phyloP scores from a whole-genome alignment of 768 basidiomycete genomes.

The Termitomyces sp. region DNA sequence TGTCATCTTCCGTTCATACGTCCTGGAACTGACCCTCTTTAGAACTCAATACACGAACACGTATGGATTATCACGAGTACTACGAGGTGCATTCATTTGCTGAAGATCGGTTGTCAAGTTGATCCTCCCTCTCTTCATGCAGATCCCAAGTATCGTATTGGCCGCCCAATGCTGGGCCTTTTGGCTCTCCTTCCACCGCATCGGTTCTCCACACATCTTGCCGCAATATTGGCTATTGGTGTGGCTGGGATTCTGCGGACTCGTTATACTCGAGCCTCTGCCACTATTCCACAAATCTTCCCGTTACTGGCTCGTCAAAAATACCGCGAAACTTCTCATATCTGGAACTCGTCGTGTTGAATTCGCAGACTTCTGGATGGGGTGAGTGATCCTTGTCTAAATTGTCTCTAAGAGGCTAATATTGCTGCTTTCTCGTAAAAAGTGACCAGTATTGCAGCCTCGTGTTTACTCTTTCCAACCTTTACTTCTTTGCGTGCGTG shows the following conservation, averaged over 20 bases:
- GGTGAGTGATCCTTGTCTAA: conserved; percentile 41
- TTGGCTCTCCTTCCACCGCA: conserved; percentile 75
- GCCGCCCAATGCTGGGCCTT: conserved; percentile 74
- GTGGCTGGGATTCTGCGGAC: conserved; percentile 67
- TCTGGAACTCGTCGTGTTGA: conserved; percentile 77
- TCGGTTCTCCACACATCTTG: conserved; percentile 51
- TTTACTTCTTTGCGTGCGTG: conserved; percentile 74
- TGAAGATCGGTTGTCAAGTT: neutral
- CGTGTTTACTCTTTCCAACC: conserved; percentile 66
- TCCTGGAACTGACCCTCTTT: neutral
- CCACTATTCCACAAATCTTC: conserved; percentile 61
- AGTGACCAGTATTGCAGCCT: conserved; percentile 87
- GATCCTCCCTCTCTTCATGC: conserved; percentile 9
- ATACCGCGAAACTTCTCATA: conserved; percentile 57
- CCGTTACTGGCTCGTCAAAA: conserved; percentile 80
- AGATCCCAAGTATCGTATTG: conserved; percentile 84
- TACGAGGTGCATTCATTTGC: conserved; percentile 37
- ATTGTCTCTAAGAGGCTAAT: neutral
- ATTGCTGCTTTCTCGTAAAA: neutral
- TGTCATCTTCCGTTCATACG: conserved; percentile 14
- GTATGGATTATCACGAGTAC: conserved; percentile 78
- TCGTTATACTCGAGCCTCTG: conserved; percentile 74
- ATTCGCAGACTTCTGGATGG: conserved; percentile 91
- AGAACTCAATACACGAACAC: conserved; percentile 72
- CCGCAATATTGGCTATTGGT: conserved; percentile 79